Conservation (phyloP, 1,139 yeast genomes). For the Taphrina flavorubra region DNA sequence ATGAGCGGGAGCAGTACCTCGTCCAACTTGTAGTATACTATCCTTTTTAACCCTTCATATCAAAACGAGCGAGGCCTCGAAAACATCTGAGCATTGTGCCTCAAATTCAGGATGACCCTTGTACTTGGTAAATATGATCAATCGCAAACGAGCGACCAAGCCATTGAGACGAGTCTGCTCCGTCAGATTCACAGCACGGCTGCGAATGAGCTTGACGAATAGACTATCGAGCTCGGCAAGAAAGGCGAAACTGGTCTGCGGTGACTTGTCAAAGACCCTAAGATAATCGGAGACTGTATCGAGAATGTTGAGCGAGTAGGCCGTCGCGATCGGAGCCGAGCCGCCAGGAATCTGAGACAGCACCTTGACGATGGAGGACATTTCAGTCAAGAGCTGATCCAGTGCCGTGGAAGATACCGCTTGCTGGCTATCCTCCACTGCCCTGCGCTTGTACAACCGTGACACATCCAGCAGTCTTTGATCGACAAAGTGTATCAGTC, state of each 20-base stretch:
- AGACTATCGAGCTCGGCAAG: slow-evolving; percentile 43
- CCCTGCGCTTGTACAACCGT: slow-evolving; percentile 66
- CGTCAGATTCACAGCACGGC: slow-evolving; percentile 21
- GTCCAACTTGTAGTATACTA: background rate
- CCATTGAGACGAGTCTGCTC: slow-evolving; percentile 28
- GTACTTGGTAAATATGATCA: slow-evolving; percentile 10
- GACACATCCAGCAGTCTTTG: slow-evolving; percentile 63
- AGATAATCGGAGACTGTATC: slow-evolving; percentile 45
- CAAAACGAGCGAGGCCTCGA: slow-evolving; percentile 1
- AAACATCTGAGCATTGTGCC: slow-evolving; percentile 4
- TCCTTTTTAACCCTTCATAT: background rate
- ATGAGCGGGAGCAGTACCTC: slow-evolving; percentile 5
- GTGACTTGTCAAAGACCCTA: slow-evolving; percentile 7
- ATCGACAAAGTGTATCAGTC: slow-evolving; percentile 67
- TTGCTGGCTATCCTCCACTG: slow-evolving; percentile 48
- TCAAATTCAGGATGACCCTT: slow-evolving; percentile 17
- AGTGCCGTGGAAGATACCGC: slow-evolving; percentile 49
- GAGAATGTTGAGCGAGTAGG: slow-evolving; percentile 45
- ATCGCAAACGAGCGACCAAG: slow-evolving; percentile 5
- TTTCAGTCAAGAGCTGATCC: slow-evolving; percentile 56
- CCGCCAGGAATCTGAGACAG: slow-evolving; percentile 33
- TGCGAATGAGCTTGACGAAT: slow-evolving; percentile 42
- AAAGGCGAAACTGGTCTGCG: slow-evolving; percentile 28
- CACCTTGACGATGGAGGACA: slow-evolving; percentile 59
- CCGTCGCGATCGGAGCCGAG: slow-evolving; percentile 43